Base-by-base conservation (phyloP, 768 basidiomycete genomes). In the Xerocomellus intermedius region DNA sequence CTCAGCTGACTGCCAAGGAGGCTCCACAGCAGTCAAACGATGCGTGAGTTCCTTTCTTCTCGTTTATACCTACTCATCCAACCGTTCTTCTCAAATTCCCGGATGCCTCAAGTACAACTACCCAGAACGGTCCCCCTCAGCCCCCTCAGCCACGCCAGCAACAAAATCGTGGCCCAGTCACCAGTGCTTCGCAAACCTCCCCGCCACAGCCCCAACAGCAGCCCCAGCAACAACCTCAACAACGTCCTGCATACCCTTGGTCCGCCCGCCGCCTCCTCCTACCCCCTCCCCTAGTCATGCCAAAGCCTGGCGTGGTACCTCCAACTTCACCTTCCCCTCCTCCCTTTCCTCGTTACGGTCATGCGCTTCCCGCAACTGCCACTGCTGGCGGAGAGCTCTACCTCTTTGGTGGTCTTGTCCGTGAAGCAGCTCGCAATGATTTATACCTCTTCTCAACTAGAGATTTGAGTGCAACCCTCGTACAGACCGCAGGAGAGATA, bases 321-420 rank as follows among this genome's bases (percentile, higher is more conserved):
- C 80, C 87, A 9, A 82, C 82, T 0, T 75, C 82, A 2, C 84
- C 86, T 2, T 93, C 92, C 0, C 87, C 91, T 0, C 86, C 87
- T 2, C 96, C 96, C 0, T 98, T 98, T 72, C 96, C 97, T 24
- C 86, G 96, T 39, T 99, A 98, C 67, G 97, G 96, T 24, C 92
- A 97, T 67, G 87, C 95, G 13, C 82, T 98, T 6, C 94, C 94
- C 9, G 82, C 89, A 6, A 82, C 79, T 8, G 82, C 91, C 2
- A 87, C 86, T 22, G 68, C 82, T n/a, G 80, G 78, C 7, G 97
- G 97, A 8, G 94, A 98, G 63, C 85, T 99, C 59, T 95, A 93
- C 73, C 80, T 99, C 58, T 99, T 99, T 61, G 97, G 97, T 57
- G 97, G 97, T 58, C 88, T 99, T 56, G 94, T 98, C 16, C 83